Evolutionary conservation across 1,139 yeast genomes (phyloP).

Genomic region (Wickerhamomyces sp.): DNA sequence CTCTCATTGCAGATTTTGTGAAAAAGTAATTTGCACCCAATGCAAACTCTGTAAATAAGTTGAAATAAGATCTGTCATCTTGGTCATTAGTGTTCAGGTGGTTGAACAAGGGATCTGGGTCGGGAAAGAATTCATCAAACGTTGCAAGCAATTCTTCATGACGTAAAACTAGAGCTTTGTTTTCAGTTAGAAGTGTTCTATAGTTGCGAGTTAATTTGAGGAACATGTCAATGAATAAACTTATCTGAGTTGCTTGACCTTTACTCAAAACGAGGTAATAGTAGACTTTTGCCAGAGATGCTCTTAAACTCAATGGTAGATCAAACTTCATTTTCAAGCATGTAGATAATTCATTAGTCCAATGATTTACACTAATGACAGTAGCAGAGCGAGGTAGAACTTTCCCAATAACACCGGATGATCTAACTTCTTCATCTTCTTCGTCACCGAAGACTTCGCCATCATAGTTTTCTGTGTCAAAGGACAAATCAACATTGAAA

Average conservation of each 20-base stretch:
- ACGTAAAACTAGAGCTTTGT: conserved; percentile 34
- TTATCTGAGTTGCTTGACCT: conserved; percentile 65
- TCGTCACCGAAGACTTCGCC: conserved; percentile 40
- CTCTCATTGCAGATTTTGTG: conserved; percentile 27
- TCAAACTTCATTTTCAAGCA: conserved; percentile 81
- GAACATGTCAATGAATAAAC: conserved; percentile 63
- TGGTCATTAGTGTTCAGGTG: conserved; percentile 27
- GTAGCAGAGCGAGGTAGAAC: conserved; percentile 67
- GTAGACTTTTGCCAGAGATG: conserved; percentile 63
- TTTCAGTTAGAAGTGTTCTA: conserved; percentile 35
- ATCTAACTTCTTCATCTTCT: conserved; percentile 35
- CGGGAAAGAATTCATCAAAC: conserved; percentile 45
- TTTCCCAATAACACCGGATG: conserved; percentile 45
- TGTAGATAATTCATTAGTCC: conserved; percentile 84
- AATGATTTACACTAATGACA: conserved; percentile 69
- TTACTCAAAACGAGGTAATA: conserved; percentile 70
- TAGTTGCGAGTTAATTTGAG: conserved; percentile 50
- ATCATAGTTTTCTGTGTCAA: conserved; percentile 39
- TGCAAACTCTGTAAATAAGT: conserved; percentile 34
- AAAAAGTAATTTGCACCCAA: conserved; percentile 36
- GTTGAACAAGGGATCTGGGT: conserved; percentile 38
- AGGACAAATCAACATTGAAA: conserved; percentile 32
- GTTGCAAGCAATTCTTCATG: conserved; percentile 46
- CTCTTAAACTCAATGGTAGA: conserved; percentile 64
- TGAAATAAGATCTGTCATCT: conserved; percentile 31